Evolutionary conservation across 768 basidiomycete genomes (phyloP), one percentile per base, ranked within the genome.

Genomic region (Boletus rufocinnamomeus): DNA sequence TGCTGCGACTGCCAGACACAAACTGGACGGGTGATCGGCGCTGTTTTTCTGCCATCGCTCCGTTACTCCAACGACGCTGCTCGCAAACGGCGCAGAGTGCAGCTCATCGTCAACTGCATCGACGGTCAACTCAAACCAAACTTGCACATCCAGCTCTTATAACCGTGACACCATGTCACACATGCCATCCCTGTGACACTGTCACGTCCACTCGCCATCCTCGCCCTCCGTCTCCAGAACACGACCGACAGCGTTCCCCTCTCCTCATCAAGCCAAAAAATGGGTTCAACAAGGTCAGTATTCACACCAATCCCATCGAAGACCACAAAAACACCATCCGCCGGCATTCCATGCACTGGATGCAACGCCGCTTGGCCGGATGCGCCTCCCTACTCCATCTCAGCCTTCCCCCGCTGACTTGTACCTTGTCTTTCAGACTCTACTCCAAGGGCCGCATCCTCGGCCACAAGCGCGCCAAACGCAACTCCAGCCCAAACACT

Each of bases 401-500:
- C 14, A n/a, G 17, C 21, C 37, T 25, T 10, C 11, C 37, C 35
- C 27, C 25, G 10, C 46, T 62, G 35, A 62, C 57, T 2, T 6
- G 17, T 13, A 1, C n/a, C 25, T 46, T 10, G 52, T 37, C 50
- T 41, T 51, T 47, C 73, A 96, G 95, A 85, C 85, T 97, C 71
- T 96, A 97, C 85, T 76, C 77, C 78, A 98, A 97, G 83, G 97
- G 93, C 76, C 94, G 97, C 70, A 87, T 99, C 73, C 83, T 98
- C 70, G 94, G 95, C 64, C 93, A 96, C 91, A 98, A 98, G 82
- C 93, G 97, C 64, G 95, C 92, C 61, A 98, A 98, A 82, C 89
- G 94, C 73, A 98, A 98, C 84, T 83, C 90, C 58, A 84, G 89
- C 72, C 95, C 94, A 72, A 96, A 96, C 83, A 97, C 95, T 61